Conservation (phyloP, 228 moss, liverwort and hornwort species). For the Sphagnum magellanicum region DNA sequence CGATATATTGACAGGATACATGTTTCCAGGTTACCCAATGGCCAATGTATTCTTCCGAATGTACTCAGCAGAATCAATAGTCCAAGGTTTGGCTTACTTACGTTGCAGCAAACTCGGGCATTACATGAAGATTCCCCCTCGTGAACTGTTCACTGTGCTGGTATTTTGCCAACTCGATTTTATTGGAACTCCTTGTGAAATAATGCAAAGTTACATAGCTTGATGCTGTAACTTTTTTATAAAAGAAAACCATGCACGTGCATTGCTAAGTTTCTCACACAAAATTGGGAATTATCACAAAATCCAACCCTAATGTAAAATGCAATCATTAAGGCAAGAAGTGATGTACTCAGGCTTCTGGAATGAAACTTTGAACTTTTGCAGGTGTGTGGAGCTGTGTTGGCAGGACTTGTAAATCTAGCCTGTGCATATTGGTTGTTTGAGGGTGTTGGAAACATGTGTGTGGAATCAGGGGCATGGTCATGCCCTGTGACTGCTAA, state of each 20-base stretch:
- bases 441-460: conserved; percentile 29
- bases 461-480: conserved; percentile 51
- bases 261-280: no score
- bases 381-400: conserved; percentile 58
- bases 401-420: conserved; percentile 64
- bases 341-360: no score
- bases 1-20: conserved; percentile 55
- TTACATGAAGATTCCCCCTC: conserved; percentile 77
- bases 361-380: not conserved
- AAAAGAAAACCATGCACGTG: no score
- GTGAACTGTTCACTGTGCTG: conserved; percentile 66
- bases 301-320: no score
- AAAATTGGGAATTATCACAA: no score
- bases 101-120: conserved; percentile 70
- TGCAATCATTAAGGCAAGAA: no score
- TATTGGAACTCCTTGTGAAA: no score
- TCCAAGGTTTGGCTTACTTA: conserved; percentile 57
- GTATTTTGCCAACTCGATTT: conserved; percentile 5
- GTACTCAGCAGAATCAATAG: conserved; percentile 55
- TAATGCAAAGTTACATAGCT: no score
- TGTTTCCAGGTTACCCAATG: conserved; percentile 53
- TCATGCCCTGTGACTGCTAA: conserved; percentile 53
- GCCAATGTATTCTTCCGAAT: conserved; percentile 54
- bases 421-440: conserved; percentile 65
- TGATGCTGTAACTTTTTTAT: no score